Evolutionary conservation across 164 flowering plant genomes (phyloP).

Genomic region (Liquidambar formosana): DNA sequence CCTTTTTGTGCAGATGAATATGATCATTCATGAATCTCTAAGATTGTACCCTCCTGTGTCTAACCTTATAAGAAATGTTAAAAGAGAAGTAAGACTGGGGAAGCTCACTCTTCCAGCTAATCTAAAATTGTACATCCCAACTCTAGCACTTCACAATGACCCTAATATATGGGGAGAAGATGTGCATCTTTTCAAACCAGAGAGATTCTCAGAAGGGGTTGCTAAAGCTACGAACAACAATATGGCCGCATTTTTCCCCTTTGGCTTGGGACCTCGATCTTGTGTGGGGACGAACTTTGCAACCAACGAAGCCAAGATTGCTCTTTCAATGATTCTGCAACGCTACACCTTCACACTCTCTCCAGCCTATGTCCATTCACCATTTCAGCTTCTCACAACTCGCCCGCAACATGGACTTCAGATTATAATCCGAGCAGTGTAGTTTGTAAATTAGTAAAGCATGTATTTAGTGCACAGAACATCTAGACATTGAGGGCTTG

Average conservation of each 20-base stretch:
- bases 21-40: slow-evolving; percentile 40
- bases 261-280: slow-evolving; percentile 44
- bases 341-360: slow-evolving; percentile 36
- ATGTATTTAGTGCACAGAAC: too few relatives aligned
- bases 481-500: too few relatives aligned
- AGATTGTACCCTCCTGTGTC: slow-evolving; percentile 28
- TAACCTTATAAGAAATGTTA: slow-evolving; percentile 3
- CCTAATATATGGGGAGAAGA: slow-evolving; percentile 38
- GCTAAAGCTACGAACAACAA: slow-evolving; percentile 23
- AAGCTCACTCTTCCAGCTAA: slow-evolving; percentile 27
- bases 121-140: slow-evolving; percentile 10
- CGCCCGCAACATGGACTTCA: slow-evolving; percentile 38
- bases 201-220: slow-evolving; percentile 32
- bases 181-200: slow-evolving; percentile 31
- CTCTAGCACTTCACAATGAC: slow-evolving; percentile 27
- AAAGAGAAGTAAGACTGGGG: slow-evolving; percentile 14
- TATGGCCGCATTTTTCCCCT: slow-evolving; percentile 13
- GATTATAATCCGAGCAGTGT: slow-evolving; percentile 17
- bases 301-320: slow-evolving; percentile 32
- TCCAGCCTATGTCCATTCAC: slow-evolving; percentile 38
- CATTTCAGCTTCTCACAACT: slow-evolving; percentile 20
- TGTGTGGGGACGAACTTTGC: slow-evolving; percentile 54
- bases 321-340: slow-evolving; percentile 45
- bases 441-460: too few relatives aligned
- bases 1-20: slow-evolving; percentile 32